Evolutionary conservation across 2,329 filamentous ascomycete species (phyloP).

Genomic region (Trichoderma atrobrunneum): DNA sequence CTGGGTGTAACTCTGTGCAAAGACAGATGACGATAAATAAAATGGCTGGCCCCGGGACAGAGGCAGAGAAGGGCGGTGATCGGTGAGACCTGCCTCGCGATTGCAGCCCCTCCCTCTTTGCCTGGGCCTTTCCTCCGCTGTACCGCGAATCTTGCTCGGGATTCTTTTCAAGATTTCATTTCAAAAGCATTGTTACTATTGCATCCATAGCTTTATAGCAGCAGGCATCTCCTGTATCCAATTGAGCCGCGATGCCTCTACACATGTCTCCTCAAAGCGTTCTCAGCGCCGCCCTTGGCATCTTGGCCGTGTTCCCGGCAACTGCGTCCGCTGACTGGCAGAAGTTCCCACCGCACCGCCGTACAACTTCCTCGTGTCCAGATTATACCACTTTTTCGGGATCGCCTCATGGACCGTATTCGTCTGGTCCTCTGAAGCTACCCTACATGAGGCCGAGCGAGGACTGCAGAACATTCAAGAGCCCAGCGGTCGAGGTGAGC

Average conservation of each 20-base stretch:
- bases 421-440: constrained; percentile 24
- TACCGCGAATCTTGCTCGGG: neutral
- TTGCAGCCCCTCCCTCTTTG: constrained; percentile 5
- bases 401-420: constrained; percentile 26
- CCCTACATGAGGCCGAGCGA: constrained; percentile 29
- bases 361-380: constrained; percentile 26
- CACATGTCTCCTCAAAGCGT: constrained; percentile 5
- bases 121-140: neutral
- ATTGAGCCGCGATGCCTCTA: neutral
- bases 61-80: neutral
- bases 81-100: neutral
- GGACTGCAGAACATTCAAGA: constrained; percentile 30
- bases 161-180: neutral
- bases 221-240: neutral
- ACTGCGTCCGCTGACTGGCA: constrained; percentile 12
- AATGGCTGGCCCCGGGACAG: constrained; percentile 3
- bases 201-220: neutral
- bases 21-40: constrained; percentile 14
- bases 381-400: constrained; percentile 26
- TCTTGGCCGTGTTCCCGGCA: constrained; percentile 15
- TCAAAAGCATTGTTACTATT: neutral
- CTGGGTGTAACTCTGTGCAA: constrained; percentile 11
- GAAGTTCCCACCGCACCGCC: constrained; percentile 15
- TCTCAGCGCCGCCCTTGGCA: constrained; percentile 1
- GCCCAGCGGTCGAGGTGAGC: constrained; percentile 28